These are phyloP conservation scores for Tritrichomonas musculus DNA, from an alignment of 208 protist species.

Conservation along the genomic window DNA sequence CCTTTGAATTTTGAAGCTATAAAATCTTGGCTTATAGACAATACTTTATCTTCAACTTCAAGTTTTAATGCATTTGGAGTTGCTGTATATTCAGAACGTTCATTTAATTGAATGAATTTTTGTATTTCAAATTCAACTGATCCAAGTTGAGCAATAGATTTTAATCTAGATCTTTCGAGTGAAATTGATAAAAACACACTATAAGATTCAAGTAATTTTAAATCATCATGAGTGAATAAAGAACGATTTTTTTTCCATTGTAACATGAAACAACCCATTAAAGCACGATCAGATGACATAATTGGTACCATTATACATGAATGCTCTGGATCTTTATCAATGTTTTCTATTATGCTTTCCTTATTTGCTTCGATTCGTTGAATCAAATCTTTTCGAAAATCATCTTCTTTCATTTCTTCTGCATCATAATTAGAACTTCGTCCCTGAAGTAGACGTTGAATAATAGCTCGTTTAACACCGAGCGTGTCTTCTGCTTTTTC, in stretches of 20 bases:
- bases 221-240: neutral
- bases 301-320: neutral
- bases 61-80: neutral
- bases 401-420: neutral
- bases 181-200: slow-evolving; percentile 6
- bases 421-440: neutral
- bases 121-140: slow-evolving; percentile 11
- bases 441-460: neutral
- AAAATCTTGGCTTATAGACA: neutral
- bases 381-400: neutral
- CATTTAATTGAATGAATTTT: neutral
- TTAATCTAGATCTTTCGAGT: neutral
- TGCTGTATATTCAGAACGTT: neutral
- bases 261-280: neutral
- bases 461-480: neutral
- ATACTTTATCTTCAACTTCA: neutral
- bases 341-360: neutral
- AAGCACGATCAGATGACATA: neutral
- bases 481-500: neutral
- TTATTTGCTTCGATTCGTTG: neutral
- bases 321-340: neutral
- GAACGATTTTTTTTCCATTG: slow-evolving; percentile 10
- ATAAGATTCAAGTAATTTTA: neutral
- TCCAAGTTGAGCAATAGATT: neutral
- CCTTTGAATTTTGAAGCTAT: neutral